Evolutionary conservation across 768 basidiomycete genomes (phyloP).

Genomic region (Psilocybe subaeruginosa): DNA sequence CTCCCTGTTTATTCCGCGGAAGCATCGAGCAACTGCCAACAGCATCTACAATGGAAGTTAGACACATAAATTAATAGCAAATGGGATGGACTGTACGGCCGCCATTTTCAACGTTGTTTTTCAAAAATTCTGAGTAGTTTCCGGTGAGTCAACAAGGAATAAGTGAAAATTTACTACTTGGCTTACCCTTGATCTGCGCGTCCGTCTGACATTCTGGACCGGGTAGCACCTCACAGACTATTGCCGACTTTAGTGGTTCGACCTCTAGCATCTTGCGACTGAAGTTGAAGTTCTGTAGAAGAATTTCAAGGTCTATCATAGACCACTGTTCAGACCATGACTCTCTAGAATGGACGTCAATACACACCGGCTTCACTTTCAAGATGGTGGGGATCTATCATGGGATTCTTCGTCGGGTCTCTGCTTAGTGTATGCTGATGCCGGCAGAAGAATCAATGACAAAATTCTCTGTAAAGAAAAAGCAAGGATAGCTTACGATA

Average conservation of each 20-base stretch:
- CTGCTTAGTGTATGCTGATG: constrained; percentile 31
- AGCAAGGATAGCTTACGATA: constrained; percentile 31
- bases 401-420: constrained; percentile 35
- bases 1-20: constrained; percentile 51
- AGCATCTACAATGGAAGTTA: constrained; percentile 37
- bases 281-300: constrained; percentile 36
- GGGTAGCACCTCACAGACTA: constrained; percentile 24
- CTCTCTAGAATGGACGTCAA: neutral
- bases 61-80: constrained; percentile 15
- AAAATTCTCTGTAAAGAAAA: neutral
- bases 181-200: too few relatives aligned
- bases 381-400: constrained; percentile 43
- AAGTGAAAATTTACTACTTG: too few relatives aligned
- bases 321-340: neutral
- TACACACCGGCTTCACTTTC: constrained; percentile 40
- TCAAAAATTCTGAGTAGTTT: too few relatives aligned
- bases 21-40: constrained; percentile 56
- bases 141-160: too few relatives aligned
- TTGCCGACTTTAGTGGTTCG: constrained; percentile 26
- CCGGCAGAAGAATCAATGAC: neutral
- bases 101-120: too few relatives aligned
- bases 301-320: constrained; percentile 30
- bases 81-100: too few relatives aligned
- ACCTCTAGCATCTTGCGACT: constrained; percentile 25
- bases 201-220: too few relatives aligned